Percentiles rank a stretch among this genome's conserved stretches.
phyloP scores from a whole-genome alignment of 1,284 basidiomycete genomes.

The Pseudomicrostroma phylloplanum region DNA sequence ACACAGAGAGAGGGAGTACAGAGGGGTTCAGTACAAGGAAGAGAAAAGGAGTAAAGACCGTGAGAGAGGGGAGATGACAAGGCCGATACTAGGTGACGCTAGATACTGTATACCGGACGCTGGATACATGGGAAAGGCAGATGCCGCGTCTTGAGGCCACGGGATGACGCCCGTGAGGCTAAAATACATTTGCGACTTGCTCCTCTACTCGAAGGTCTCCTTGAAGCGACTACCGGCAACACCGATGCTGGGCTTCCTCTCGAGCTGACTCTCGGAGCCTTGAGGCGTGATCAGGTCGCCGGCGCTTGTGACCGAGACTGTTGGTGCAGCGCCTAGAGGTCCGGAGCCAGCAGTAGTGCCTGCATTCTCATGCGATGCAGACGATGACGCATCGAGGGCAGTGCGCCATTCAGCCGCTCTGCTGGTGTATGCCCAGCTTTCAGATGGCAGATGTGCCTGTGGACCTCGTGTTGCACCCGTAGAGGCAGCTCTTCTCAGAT shows the following conservation, averaged over 20 bases:
- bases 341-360: not conserved
- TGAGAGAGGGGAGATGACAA: no score
- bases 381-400: no score
- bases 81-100: no score
- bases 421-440: constrained; percentile 7
- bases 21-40: no score
- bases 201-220: constrained; percentile 12
- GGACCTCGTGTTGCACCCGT: constrained; percentile 2
- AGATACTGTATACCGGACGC: no score
- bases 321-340: not conserved
- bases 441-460: not conserved
- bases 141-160: no score
- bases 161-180: no score
- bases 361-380: not conserved
- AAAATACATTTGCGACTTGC: no score
- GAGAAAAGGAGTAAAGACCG: no score
- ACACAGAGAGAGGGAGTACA: no score
- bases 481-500: not conserved
- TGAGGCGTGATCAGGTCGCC: not conserved
- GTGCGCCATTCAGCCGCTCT: constrained; percentile 1
- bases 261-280: not conserved
- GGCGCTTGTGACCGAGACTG: not conserved
- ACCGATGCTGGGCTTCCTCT: constrained; percentile 9
- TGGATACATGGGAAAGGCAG: no score
- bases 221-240: constrained; percentile 13